These are phyloP conservation scores for Chlorella sp. DNA, from an alignment of 139 green algal species.

Conservation along the genomic window DNA sequence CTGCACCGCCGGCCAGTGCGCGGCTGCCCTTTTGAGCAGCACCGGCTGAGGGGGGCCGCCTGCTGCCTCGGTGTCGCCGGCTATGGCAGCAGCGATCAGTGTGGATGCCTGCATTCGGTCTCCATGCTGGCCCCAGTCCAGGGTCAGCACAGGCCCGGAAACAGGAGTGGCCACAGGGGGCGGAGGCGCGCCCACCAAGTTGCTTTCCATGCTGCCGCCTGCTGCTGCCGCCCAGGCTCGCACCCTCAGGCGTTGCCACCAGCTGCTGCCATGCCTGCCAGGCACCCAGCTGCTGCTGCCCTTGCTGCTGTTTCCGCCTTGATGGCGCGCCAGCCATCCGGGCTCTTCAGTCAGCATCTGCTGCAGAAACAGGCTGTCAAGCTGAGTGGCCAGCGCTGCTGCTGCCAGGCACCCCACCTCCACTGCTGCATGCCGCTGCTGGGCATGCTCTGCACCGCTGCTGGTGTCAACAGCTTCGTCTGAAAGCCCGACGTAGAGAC, in stretches of 20 bases:
- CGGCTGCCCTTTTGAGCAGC: conserved; percentile 19
- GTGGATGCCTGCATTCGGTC: neutral
- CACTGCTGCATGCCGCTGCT: neutral
- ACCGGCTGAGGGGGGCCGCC: neutral
- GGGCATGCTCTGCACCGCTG: neutral
- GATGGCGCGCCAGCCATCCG: conserved; percentile 4
- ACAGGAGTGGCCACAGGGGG: neutral
- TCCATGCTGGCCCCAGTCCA: neutral
- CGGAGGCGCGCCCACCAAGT: neutral
- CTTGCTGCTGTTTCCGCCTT: neutral
- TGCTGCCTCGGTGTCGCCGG: neutral
- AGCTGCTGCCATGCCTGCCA: neutral
- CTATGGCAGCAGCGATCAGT: neutral
- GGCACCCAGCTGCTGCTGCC: neutral
- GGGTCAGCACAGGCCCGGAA: neutral
- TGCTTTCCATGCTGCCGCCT: neutral
- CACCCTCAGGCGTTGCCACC: neutral
- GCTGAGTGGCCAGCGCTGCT: neutral
- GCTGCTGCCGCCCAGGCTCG: conserved; percentile 1
- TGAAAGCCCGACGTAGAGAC: neutral
- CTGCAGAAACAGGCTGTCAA: conserved; percentile 9
- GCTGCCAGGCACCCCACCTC: neutral
- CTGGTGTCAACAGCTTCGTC: neutral
- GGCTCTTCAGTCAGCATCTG: conserved; percentile 15
- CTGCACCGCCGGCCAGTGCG: conserved; percentile 21